Evolutionary conservation across 139 green algal genomes (phyloP).

Genomic region (Trebouxia sp.): DNA sequence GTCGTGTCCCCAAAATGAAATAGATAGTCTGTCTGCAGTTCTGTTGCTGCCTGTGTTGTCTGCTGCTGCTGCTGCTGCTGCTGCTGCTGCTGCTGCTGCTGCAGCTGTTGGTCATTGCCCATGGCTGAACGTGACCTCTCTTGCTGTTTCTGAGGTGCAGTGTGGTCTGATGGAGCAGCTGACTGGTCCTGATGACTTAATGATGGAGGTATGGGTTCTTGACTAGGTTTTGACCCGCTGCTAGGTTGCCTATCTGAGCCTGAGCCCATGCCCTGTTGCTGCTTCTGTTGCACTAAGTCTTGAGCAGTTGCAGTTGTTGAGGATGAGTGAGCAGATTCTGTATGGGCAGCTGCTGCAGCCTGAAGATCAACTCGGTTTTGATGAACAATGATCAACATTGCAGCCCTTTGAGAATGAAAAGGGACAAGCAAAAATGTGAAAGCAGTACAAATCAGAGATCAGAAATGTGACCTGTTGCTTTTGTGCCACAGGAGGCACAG

Average conservation of each 20-base stretch:
- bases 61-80: not conserved
- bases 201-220: too few relatives aligned
- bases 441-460: too few relatives aligned
- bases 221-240: too few relatives aligned
- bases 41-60: not conserved
- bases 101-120: not conserved
- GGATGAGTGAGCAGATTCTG: not conserved
- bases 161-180: not conserved
- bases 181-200: not conserved
- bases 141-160: too few relatives aligned
- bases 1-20: conserved; percentile 45
- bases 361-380: too few relatives aligned
- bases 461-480: too few relatives aligned
- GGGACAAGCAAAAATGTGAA: too few relatives aligned
- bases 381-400: too few relatives aligned
- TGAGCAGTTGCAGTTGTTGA: not conserved
- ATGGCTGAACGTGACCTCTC: not conserved
- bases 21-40: conserved; percentile 29
- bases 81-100: not conserved
- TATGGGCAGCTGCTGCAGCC: too few relatives aligned
- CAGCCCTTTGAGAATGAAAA: too few relatives aligned
- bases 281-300: not conserved
- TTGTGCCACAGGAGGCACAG: not conserved
- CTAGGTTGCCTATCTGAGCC: too few relatives aligned
- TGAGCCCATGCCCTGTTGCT: too few relatives aligned